Percentiles rank a stretch among this genome's conserved stretches.
Evolutionary conservation across 768 basidiomycete genomes (phyloP).

Genomic region (Psilocybe cyanescens): DNA sequence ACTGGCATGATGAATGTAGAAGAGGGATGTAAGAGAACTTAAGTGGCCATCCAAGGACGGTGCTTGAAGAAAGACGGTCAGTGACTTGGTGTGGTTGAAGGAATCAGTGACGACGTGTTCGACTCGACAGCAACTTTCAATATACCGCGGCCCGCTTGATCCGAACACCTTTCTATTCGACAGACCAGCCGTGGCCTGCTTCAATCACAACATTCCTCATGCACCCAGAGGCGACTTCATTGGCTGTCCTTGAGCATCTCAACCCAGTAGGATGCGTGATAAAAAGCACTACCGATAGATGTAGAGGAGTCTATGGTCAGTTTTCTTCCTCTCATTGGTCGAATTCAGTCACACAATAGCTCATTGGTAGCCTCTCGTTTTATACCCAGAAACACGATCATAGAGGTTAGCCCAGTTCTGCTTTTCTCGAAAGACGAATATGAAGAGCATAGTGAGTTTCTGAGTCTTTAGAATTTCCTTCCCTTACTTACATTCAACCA

Average conservation of each 20-base stretch:
- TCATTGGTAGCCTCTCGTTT: slow-evolving; percentile 47
- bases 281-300: slow-evolving; percentile 47
- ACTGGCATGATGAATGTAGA: slow-evolving; percentile 25
- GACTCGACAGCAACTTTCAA: background rate
- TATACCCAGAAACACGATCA: slow-evolving; percentile 63
- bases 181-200: background rate
- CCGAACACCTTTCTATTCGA: background rate
- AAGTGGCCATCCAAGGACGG: background rate
- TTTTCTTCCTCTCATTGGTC: background rate
- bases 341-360: slow-evolving; percentile 15
- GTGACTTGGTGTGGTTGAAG: background rate
- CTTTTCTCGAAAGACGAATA: slow-evolving; percentile 77
- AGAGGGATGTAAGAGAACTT: background rate
- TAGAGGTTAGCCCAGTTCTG: slow-evolving; percentile 89
- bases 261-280: slow-evolving; percentile 56
- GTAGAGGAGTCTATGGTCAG: slow-evolving; percentile 69
- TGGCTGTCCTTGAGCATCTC: slow-evolving; percentile 33
- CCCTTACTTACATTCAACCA: slow-evolving; percentile 9
- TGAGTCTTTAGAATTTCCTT: background rate
- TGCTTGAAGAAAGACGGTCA: too few relatives aligned
- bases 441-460: slow-evolving; percentile 50
- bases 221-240: background rate
- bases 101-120: slow-evolving; percentile 13
- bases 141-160: background rate
- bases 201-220: background rate